Evolutionary conservation across 2,329 filamentous ascomycete species (phyloP).

Genomic region (Fusarium irregulare): DNA sequence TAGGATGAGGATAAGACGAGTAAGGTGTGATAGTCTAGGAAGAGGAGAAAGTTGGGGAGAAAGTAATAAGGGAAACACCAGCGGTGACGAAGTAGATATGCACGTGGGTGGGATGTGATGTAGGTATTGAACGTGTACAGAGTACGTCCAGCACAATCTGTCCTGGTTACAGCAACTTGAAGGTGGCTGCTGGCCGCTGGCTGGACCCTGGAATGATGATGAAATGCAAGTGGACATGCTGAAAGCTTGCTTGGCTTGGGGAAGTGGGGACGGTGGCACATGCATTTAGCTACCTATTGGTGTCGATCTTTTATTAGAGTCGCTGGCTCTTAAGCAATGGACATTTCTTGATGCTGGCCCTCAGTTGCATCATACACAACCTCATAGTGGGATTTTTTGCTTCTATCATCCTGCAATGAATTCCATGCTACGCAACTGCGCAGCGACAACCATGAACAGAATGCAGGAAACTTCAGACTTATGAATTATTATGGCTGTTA

Average conservation of each 20-base stretch:
- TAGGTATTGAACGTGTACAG: not conserved
- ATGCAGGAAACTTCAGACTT: not conserved
- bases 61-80: constrained; percentile 19
- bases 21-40: not conserved
- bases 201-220: constrained; percentile 36
- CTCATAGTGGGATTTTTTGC: not conserved
- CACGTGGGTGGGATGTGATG: constrained; percentile 31
- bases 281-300: constrained; percentile 1
- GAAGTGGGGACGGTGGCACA: constrained; percentile 30
- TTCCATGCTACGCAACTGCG: not conserved
- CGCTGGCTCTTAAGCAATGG: not conserved
- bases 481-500: not conserved
- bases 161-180: not conserved
- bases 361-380: not conserved
- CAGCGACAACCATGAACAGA: not conserved
- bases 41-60: not conserved
- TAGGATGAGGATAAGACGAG: not conserved
- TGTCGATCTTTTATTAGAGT: not conserved
- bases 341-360: not conserved
- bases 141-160: not conserved
- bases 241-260: constrained; percentile 39
- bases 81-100: constrained; percentile 36
- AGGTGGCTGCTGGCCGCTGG: constrained; percentile 4
- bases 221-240: constrained; percentile 30
- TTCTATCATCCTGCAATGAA: not conserved